These are phyloP conservation scores for Fraxinus anomala DNA, from an alignment of 257 asterid species.

Conservation along the genomic window DNA sequence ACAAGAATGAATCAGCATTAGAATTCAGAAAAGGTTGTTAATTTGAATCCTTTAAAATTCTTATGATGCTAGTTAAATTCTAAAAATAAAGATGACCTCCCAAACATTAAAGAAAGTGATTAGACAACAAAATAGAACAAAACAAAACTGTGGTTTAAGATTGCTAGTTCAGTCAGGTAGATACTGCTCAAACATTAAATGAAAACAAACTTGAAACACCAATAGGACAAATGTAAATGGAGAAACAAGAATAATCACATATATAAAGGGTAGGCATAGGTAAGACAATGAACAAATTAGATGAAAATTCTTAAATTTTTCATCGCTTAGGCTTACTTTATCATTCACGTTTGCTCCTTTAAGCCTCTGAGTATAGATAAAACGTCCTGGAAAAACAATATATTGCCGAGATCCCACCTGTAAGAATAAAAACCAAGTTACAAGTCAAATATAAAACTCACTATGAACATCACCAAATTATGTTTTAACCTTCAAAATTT, in stretches of 20 bases:
- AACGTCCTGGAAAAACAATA: slow-evolving; percentile 61
- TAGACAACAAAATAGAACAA: neutral
- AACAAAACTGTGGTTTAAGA: neutral
- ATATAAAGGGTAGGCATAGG: neutral
- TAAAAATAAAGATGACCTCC: neutral
- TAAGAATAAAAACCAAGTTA: slow-evolving; percentile 1
- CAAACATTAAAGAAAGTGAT: slow-evolving; percentile 1
- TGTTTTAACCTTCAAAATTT: neutral
- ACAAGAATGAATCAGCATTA: neutral
- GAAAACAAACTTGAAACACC: slow-evolving; percentile 15
- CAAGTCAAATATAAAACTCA: neutral
- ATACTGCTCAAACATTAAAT: neutral
- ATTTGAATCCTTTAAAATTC: too few species aligned
- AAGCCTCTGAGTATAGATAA: slow-evolving; percentile 52
- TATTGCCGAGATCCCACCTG: slow-evolving; percentile 59
- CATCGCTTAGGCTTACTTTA: slow-evolving; percentile 37
- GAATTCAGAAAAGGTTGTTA: too few species aligned
- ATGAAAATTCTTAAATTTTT: slow-evolving; percentile 1
- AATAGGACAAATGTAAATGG: neutral
- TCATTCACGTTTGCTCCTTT: slow-evolving; percentile 58
- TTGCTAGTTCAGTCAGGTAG: neutral
- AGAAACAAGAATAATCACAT: slow-evolving; percentile 13
- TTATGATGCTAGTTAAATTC: too few species aligned
- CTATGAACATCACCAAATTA: neutral
- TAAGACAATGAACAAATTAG: neutral